phyloP scores from a whole-genome alignment of 2,329 filamentous ascomycete genomes.

The Sordariomycetes sp. region DNA sequence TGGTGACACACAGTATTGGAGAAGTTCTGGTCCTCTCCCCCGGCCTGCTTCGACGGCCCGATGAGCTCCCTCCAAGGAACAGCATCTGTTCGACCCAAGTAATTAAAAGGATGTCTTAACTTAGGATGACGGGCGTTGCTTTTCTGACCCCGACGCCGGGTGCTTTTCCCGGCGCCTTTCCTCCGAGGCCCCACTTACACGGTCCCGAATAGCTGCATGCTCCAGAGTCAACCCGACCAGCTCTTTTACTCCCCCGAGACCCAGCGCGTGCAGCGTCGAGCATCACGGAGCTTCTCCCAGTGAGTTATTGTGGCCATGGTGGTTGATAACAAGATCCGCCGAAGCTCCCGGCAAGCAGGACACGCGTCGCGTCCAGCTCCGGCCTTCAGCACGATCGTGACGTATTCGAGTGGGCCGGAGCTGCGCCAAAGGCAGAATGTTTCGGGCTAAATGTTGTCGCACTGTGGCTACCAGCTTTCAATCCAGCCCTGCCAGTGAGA shows the following conservation, averaged over 20 bases:
- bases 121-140: too few relatives aligned
- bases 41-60: neutral
- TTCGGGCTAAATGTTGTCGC: neutral
- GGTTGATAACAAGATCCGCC: neutral
- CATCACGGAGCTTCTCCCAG: neutral
- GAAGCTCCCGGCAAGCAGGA: neutral
- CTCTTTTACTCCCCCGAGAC: too few relatives aligned
- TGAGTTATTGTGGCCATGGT: neutral
- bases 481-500: neutral
- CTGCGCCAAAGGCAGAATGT: neutral
- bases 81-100: too few relatives aligned
- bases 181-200: neutral
- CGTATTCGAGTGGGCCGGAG: neutral
- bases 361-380: neutral
- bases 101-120: too few relatives aligned
- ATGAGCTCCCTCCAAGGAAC: too few relatives aligned
- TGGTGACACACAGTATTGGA: neutral
- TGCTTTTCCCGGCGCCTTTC: neutral
- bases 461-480: neutral
- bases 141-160: too few relatives aligned
- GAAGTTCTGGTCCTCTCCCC: neutral
- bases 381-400: neutral
- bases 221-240: too few relatives aligned
- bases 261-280: too few relatives aligned
- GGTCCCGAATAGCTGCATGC: neutral